Conservation (phyloP, 1,139 yeast species). For the Protomyces lactucae-debilis region DNA sequence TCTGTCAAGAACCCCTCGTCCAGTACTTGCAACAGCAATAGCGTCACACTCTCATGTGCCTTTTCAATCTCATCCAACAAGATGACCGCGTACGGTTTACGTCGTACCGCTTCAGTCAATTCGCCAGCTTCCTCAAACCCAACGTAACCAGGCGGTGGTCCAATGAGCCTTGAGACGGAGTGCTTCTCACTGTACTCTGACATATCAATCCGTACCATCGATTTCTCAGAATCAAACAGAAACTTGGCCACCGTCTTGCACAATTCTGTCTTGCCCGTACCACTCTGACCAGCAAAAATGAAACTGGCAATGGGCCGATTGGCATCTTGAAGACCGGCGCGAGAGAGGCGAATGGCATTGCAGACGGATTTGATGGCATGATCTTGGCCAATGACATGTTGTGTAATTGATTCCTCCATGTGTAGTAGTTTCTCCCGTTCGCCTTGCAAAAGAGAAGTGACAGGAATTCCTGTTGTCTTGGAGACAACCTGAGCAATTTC, state of each 20-base stretch:
- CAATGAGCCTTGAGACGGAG: constrained; percentile 80
- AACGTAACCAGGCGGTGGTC: constrained; percentile 97
- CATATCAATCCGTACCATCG: constrained; percentile 92
- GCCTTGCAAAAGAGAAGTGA: constrained; percentile 84
- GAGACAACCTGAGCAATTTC: constrained; percentile 90
- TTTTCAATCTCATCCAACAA: constrained; percentile 94
- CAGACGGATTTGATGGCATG: constrained; percentile 86
- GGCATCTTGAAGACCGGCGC: constrained; percentile 93
- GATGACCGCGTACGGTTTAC: constrained; percentile 90
- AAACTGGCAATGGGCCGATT: constrained; percentile 94
- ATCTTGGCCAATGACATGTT: constrained; percentile 88
- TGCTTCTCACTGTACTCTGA: constrained; percentile 96
- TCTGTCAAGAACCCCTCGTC: constrained; percentile 95
- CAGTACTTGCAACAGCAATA: constrained; percentile 78
- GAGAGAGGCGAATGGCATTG: constrained; percentile 89
- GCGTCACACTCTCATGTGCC: constrained; percentile 91
- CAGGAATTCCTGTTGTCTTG: constrained; percentile 93
- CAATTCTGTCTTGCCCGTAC: constrained; percentile 95
- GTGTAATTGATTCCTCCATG: constrained; percentile 75
- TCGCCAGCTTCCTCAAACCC: constrained; percentile 78
- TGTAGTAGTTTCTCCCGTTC: constrained; percentile 83
- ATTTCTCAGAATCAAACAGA: constrained; percentile 76
- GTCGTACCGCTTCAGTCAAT: constrained; percentile 87
- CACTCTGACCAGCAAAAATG: constrained; percentile 95
- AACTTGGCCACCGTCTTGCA: constrained; percentile 90